Evolutionary conservation across 2,329 filamentous ascomycete genomes (phyloP), one percentile per base, ranked within the genome.

Genomic region (Exophiala dermatitidis): DNA sequence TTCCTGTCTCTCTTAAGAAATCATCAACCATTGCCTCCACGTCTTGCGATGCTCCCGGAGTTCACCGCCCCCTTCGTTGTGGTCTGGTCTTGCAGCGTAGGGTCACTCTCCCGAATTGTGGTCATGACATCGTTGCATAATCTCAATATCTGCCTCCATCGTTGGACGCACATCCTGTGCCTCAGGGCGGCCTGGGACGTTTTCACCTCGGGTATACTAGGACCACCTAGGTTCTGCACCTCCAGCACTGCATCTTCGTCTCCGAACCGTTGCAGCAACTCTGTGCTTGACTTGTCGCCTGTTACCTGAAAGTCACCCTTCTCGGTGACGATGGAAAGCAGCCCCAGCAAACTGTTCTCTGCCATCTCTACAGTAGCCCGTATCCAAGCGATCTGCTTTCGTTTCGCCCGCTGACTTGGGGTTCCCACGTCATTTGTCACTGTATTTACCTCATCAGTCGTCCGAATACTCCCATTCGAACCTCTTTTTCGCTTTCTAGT

Each of bases 101-200:
- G 34, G 40, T 7, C 19, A n/a, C 32, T 45, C 31, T 19, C 12
- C 19, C 12, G 9, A 45, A 52, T 28, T 30, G n/a, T 31, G 31
- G 36, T n/a, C 12, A 46, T 26, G 8, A 40, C 54, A 28, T 29
- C 9, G 5, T 38, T 38, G 12, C 28, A 31, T 46, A 55, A 40
- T 19, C 19, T 36, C 34, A 26, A 38, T 12, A 58, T 55, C 49
- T 58, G 56, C 31, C 33, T 47, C 56, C 56, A 58, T 42, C 56
- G 34, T 34, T 47, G 36, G 30, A 56, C 32, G 40, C 52, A 55
- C 56, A 55, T 53, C 3, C 28, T 42, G 29, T 46, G 33, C 26
- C 56, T 49, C 33, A 34, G 30, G 32, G 32, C 42, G 9, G 49
- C 52, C 19, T 43, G 49, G 12, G 9, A 46, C 30, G 7, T 36